Evolutionary conservation across 306 rosid genomes (phyloP).

Genomic region (Trifolium dubium): DNA sequence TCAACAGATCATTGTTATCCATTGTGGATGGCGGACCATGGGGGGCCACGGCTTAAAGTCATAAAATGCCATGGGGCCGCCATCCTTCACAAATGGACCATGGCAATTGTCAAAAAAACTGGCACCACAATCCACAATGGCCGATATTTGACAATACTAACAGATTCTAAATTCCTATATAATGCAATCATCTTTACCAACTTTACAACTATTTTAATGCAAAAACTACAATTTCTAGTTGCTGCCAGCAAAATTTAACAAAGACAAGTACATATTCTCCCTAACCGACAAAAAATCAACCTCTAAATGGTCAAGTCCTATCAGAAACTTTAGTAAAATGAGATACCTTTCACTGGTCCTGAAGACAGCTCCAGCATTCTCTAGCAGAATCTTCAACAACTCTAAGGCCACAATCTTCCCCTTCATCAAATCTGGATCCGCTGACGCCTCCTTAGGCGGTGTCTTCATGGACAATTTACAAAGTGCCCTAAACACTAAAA

Average conservation of each 20-base stretch:
- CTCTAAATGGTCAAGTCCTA: background rate
- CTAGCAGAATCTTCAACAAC: constrained; percentile 91
- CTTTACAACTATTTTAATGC: background rate
- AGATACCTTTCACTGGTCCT: constrained; percentile 95
- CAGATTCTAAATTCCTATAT: background rate
- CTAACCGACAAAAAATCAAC: constrained; percentile 11
- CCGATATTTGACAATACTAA: background rate
- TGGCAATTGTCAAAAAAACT: background rate
- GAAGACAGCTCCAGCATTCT: constrained; percentile 98
- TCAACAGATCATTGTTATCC: background rate
- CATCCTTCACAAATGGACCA: background rate
- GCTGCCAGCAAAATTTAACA: constrained; percentile 5
- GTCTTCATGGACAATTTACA: constrained; percentile 97
- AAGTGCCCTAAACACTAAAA: constrained; percentile 94
- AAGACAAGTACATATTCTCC: constrained; percentile 5
- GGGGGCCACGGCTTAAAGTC: background rate
- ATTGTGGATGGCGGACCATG: background rate
- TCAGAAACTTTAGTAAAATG: background rate
- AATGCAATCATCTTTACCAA: constrained; percentile 5
- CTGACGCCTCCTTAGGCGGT: constrained; percentile 88
- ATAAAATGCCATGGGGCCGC: background rate
- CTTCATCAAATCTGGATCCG: constrained; percentile 89
- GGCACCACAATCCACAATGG: background rate
- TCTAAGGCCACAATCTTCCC: constrained; percentile 98
- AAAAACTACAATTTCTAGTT: constrained; percentile 26